Base-by-base conservation (phyloP, 352 stramenopile genomes). In the Hyaloperonospora arabidopsidis region DNA sequence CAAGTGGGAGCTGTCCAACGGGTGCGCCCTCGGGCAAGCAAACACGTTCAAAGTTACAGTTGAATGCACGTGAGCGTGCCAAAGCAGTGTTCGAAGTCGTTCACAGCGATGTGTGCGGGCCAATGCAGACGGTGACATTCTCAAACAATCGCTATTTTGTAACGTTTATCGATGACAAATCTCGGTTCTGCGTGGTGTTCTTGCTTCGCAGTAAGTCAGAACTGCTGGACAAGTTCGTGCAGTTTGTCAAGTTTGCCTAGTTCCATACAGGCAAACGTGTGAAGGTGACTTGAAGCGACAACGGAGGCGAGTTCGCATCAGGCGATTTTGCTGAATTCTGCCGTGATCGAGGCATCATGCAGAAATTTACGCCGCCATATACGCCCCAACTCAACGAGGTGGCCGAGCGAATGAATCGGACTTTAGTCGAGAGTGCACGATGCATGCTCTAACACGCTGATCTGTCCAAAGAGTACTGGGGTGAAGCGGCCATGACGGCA, bases 241-340 rank as follows among this genome's bases (percentile, higher is more conserved):
- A 60, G 38, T 65, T 45, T 17, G 56, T 40, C 8, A 35, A 34
- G 2, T 35, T 49, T 14, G 4, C 57, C 5, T 55, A 63, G 28
- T 57, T 14, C 3, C 54, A 59, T n/a, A 49, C 25, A 1, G 32
- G 29, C 15, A 17, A 19, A 11, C 45, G 39, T 15, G 40, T 68
- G 23, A 50, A 63, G 25, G 56, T 43, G 7, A 14, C 69, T 12
- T 38, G 49, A n/a, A 54, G 48, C 22, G 49, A 72, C 15, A 68
- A 63, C 35, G 64, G 64, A 5, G 52, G 48, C 1, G 54, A 66
- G 48, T 69, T 62, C 38, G 57, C 13, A 5, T 49, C 32, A 14
- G 44, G 46, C 17, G n/a, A 22, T 7, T 52, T 72, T 13, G 6
- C 38, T 5, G 5, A 35, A 6, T 54, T 55, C 17, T 63, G 49